Percentiles rank a stretch among this genome's conserved stretches.
Evolutionary conservation across 768 basidiomycete genomes (phyloP).

Genomic region (Gautieria morchelliformis): DNA sequence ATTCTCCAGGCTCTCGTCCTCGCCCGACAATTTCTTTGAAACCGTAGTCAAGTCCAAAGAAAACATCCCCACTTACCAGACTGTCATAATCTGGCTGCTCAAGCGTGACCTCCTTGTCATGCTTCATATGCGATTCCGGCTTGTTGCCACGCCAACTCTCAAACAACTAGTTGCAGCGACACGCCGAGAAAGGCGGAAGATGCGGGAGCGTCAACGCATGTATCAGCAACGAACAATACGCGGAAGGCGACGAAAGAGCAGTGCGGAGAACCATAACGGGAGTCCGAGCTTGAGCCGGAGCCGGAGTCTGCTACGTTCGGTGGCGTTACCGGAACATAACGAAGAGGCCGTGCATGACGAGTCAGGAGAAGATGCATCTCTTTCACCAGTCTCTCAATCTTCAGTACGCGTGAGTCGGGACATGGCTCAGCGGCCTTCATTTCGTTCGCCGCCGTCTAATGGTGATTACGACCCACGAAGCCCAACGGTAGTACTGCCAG

Average conservation of each 20-base stretch:
- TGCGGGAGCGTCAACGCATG: background rate
- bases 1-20: slow-evolving; percentile 64
- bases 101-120: slow-evolving; percentile 79
- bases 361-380: slow-evolving; percentile 23
- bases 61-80: slow-evolving; percentile 58
- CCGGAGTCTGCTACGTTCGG: background rate
- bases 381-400: background rate
- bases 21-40: slow-evolving; percentile 61
- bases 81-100: slow-evolving; percentile 87
- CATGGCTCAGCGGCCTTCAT: background rate
- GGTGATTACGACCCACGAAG: background rate
- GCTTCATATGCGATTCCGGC: slow-evolving; percentile 75
- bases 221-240: background rate
- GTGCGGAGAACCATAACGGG: background rate
- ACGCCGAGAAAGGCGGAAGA: slow-evolving; percentile 1
- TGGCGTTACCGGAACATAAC: slow-evolving; percentile 20
- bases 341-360: slow-evolving; percentile 23
- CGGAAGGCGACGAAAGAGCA: slow-evolving; percentile 5
- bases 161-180: slow-evolving; percentile 42
- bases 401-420: background rate
- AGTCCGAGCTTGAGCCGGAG: background rate
- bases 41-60: slow-evolving; percentile 66
- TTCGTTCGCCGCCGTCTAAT: background rate
- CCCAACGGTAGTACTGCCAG: background rate
- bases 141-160: slow-evolving; percentile 68